A percentile compares a stretch with the other conserved stretches of the same genome.
Conservation (phyloP, 257 asterid genomes). For the Cinchona pubescens region DNA sequence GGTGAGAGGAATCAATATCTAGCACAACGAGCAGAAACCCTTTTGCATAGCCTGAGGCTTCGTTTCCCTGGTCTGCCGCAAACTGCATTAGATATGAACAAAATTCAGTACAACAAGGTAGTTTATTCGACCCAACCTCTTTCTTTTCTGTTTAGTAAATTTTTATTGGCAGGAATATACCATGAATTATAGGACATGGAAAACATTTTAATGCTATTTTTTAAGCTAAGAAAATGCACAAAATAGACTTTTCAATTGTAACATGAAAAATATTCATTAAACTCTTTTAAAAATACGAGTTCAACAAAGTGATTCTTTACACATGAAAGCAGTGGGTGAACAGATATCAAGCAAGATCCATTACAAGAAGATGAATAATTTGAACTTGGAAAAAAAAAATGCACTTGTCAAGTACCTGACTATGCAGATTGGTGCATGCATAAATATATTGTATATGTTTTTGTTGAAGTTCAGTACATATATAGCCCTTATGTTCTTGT, state of each 20-base stretch:
- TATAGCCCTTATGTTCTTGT: slow-evolving; percentile 17
- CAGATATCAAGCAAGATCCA: not conserved
- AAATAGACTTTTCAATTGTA: not conserved
- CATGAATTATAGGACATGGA: not conserved
- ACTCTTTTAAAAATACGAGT: not conserved
- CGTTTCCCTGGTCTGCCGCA: slow-evolving; percentile 98
- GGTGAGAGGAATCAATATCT: slow-evolving; percentile 60
- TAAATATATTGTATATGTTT: not conserved
- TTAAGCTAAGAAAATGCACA: not conserved
- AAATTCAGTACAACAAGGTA: slow-evolving; percentile 96
- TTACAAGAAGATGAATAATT: not conserved
- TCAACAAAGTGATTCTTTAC: not conserved
- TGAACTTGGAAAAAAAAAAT: not conserved
- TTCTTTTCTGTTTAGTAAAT: not conserved
- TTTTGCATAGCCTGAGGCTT: slow-evolving; percentile 63
- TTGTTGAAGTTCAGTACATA: not conserved
- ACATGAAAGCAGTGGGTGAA: not conserved
- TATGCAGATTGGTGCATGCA: not conserved
- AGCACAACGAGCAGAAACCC: slow-evolving; percentile 74
- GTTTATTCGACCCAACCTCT: not conserved
- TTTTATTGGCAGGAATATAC: no score
- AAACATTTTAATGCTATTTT: not conserved
- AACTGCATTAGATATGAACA: slow-evolving; percentile 91
- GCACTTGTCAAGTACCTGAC: not conserved
- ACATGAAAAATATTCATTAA: not conserved